Evolutionary conservation across 2,329 filamentous ascomycete genomes (phyloP), one percentile per base, ranked within the genome.

Genomic region (Claviceps capensis): DNA sequence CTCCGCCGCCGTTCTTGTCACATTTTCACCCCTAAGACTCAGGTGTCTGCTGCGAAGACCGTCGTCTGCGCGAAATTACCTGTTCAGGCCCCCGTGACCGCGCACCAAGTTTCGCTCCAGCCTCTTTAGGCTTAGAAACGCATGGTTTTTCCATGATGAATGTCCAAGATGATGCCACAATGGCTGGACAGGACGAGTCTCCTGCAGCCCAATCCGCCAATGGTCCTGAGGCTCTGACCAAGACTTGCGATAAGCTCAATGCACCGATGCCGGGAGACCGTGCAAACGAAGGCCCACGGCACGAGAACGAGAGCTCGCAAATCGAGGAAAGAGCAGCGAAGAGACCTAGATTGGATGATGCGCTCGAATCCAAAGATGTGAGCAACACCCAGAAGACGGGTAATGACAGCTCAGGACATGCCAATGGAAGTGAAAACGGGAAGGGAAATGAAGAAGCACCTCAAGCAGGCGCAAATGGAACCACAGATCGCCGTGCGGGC

Each of bases 331-430:
- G 75, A 53, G 72, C 77, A 41, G 66, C 75, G 49, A 86, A 86
- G 69, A 76, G 79, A 60, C 69, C 76, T 58, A 85, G 78, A 66
- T 63, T 78, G 49, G 72, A 77, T 34, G 57, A 58, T 51, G 53
- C 65, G 49, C 53, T 49, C 38, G 51, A 54, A 3, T 48, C 56
- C 46, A 56, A 56, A n/a, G 36, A 53, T 14, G 49, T 14, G 17
- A 45, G 37, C 16, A 51, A 50, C n/a, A 11, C 61, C 4, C 58
- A 59, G 49, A 54, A 57, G 13, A 52, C 56, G 8, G 45, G 17
- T n/a, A 49, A 48, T 11, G 40, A 47, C 14, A 47, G 36, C 13
- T 22, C 23, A 41, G 34, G 36, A 44, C 47, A 17, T 17, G 37
- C 22, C 47, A 41, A 49, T 19, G 37, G 38, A 41, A 34, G 11